phyloP scores from a whole-genome alignment of 2,329 filamentous ascomycete genomes.

The Pseudogymnoascus destructans region DNA sequence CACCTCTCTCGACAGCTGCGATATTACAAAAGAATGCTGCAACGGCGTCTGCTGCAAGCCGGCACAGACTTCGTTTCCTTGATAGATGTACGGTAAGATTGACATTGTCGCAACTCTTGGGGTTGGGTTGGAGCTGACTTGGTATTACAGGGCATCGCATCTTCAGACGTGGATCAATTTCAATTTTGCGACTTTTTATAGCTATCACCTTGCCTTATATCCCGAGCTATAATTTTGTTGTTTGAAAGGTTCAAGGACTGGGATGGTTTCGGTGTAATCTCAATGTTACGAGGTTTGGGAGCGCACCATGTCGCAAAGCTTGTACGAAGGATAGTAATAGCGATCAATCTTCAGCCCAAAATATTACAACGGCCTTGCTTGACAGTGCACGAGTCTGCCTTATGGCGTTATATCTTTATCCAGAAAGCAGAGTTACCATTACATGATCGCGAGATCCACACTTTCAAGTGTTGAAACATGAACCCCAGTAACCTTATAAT shows the following conservation, averaged over 20 bases:
- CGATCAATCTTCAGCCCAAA: neutral
- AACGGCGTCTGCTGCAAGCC: neutral
- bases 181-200: neutral
- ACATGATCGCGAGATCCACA: neutral
- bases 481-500: neutral
- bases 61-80: neutral
- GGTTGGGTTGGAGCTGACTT: neutral
- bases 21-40: neutral
- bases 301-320: neutral
- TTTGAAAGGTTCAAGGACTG: neutral
- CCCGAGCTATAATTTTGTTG: neutral
- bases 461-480: neutral
- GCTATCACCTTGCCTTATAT: neutral
- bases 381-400: neutral
- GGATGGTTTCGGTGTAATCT: neutral
- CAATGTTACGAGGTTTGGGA: neutral
- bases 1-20: neutral
- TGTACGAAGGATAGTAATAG: neutral
- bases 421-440: neutral
- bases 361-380: neutral
- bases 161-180: neutral
- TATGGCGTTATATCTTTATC: neutral
- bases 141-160: neutral
- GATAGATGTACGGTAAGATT: neutral
- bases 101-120: neutral